phyloP scores from a whole-genome alignment of 345 rosid genomes.

The Sisymbrium altissimum region DNA sequence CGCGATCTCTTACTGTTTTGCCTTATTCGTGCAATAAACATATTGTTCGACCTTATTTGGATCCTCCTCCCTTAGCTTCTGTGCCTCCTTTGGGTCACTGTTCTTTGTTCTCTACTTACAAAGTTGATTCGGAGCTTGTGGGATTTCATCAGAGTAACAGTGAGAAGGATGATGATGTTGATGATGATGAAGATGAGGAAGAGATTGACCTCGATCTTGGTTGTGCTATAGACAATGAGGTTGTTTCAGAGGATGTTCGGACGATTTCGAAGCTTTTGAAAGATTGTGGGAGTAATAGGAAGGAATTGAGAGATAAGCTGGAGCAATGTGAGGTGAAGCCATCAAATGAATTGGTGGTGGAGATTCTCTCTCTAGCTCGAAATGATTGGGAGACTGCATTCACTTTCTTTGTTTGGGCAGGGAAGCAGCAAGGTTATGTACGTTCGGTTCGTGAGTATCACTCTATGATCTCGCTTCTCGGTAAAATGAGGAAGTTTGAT shows the following conservation, averaged over 20 bases:
- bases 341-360: constrained; percentile 57
- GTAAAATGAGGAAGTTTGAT: constrained; percentile 87
- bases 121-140: background rate
- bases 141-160: background rate
- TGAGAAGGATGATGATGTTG: constrained; percentile 10
- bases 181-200: constrained; percentile 19
- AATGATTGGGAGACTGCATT: constrained; percentile 89
- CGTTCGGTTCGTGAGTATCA: constrained; percentile 63
- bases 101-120: constrained; percentile 24
- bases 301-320: constrained; percentile 49
- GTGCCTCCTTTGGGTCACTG: constrained; percentile 4
- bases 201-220: constrained; percentile 17
- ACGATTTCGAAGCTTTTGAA: constrained; percentile 43
- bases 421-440: constrained; percentile 55
- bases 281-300: constrained; percentile 34
- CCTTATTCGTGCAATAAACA: background rate
- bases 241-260: constrained; percentile 40
- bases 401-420: constrained; percentile 85
- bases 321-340: constrained; percentile 53
- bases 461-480: constrained; percentile 77
- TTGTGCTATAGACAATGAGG: constrained; percentile 9
- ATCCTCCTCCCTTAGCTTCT: background rate
- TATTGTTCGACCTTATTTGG: background rate
- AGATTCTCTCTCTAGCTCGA: constrained; percentile 66
- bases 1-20: constrained; percentile 7